Evolutionary conservation across 106 monocot species (phyloP).

Genomic region (Agapanthus africanus): DNA sequence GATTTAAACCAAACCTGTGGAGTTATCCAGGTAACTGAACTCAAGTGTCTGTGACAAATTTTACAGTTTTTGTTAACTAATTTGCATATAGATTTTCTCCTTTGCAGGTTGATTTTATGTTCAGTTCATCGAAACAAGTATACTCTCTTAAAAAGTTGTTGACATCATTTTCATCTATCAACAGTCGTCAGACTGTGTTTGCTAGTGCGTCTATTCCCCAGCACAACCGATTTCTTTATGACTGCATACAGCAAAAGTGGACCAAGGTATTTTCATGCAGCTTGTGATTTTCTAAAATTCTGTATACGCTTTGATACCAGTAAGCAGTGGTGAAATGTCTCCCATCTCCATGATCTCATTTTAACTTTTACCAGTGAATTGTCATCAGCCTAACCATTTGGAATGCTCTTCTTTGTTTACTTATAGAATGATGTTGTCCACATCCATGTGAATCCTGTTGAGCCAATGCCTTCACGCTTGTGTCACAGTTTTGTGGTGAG

Average conservation of each 20-base stretch:
- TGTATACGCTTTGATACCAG: background rate
- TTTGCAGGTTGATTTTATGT: conserved; percentile 82
- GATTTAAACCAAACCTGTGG: too few species aligned
- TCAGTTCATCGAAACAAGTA: conserved; percentile 70
- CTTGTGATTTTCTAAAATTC: background rate
- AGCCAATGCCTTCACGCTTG: conserved; percentile 77
- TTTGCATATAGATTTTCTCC: background rate
- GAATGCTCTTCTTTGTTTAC: conserved; percentile 15
- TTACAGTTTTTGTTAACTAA: background rate
- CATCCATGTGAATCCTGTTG: conserved; percentile 79
- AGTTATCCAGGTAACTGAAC: too few species aligned
- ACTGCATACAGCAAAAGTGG: conserved; percentile 93
- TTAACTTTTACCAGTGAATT: conserved; percentile 5
- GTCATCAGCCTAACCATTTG: background rate
- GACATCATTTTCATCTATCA: conserved; percentile 58
- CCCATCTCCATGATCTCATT: background rate
- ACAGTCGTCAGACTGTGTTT: conserved; percentile 68
- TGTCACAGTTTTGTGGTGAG: conserved; percentile 82
- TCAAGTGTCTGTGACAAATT: background rate
- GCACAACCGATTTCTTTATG: conserved; percentile 76
- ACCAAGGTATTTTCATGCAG: conserved; percentile 54
- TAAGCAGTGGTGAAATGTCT: background rate
- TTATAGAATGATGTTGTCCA: conserved; percentile 78
- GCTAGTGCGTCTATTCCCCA: conserved; percentile 97
- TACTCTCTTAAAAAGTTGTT: conserved; percentile 67